Percentiles rank a stretch among this genome's conserved stretches.
Conservation (phyloP, 208 protist genomes). For the Crithidia acanthocephali region DNA sequence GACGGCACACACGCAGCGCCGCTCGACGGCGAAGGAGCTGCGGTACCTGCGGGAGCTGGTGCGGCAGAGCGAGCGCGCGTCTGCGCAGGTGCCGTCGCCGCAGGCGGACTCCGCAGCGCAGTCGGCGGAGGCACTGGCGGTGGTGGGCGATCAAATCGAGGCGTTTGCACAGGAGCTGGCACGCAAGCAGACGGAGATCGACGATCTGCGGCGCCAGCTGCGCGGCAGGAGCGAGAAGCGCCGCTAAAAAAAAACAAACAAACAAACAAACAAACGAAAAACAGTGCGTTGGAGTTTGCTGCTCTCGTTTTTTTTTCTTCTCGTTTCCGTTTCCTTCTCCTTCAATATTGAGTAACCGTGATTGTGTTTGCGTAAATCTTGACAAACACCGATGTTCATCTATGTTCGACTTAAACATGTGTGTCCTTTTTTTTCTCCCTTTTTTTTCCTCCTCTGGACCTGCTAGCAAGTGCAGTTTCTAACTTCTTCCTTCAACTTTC, state of each 20-base stretch:
- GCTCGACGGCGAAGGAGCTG: slow-evolving; percentile 2
- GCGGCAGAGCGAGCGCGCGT: slow-evolving; percentile 1
- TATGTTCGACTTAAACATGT: background rate
- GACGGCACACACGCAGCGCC: too few species aligned
- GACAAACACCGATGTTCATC: too few species aligned
- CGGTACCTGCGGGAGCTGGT: slow-evolving; percentile 1
- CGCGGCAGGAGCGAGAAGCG: background rate
- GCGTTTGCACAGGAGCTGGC: slow-evolving; percentile 12
- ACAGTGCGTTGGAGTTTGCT: too few species aligned
- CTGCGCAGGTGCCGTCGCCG: background rate
- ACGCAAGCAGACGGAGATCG: slow-evolving; percentile 19
- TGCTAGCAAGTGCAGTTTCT: too few species aligned
- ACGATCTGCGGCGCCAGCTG: background rate
- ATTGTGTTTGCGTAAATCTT: too few species aligned
- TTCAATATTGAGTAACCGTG: too few species aligned
- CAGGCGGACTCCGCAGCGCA: background rate
- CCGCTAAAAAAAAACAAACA: background rate
- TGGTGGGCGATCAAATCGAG: slow-evolving; percentile 11
- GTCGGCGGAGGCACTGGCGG: background rate
- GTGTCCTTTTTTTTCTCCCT: slow-evolving; percentile 7
- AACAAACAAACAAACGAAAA: too few species aligned
- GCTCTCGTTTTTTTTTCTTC: background rate
- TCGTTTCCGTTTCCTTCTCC: too few species aligned
- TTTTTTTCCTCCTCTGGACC: slow-evolving; percentile 2
- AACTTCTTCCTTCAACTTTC: too few species aligned